Evolutionary conservation across 768 basidiomycete species (phyloP), one percentile per base, ranked within the genome.

Genomic region (Trametopsis cervina): DNA sequence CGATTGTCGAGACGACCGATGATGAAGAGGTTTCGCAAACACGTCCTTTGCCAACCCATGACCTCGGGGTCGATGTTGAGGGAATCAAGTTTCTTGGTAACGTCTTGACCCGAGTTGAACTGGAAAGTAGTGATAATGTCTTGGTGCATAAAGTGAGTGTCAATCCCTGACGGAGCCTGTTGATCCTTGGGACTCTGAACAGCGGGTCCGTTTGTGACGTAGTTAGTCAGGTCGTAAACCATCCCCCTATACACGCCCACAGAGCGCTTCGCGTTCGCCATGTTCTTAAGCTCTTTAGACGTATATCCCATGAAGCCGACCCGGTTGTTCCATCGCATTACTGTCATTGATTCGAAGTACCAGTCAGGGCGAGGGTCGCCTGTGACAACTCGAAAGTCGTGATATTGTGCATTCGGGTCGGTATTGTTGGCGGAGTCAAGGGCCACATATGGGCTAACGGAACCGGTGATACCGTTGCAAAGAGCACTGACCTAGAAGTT

Each of bases 361-460:
- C 96, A 99, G 61, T 99, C 96, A 0, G 96, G 95, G 7, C 96
- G 80, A 0, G 86, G 85, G 60, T 98, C 95, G 50, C 83, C 86
- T 27, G 83, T 85, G 61, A 74, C 83, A 0, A 83, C 84, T 15
- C 95, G 87, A 79, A 99, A 99, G 63, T 99, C 95, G 63, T 98
- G 96, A 63, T 98, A 99, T 57, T 81, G 73, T 0, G 85, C 72
- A 58, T 93, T 87, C 15, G 68, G 60, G 53, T 89, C 84, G 18
- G 84, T 79, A 60, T 77, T 76, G 69, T 98, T 99, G 54, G 72
- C 72, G 4, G 87, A 77, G 57, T 81, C 78, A 53, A 95, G 73
- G 1, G 76, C 74, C 18, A 99, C 81, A 64, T 85, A 99, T 9
- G 66, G 66, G 56, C 81, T 89, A 58, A 99, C 81, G 0, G 73